A percentile compares a stretch with the other conserved stretches of the same genome.
Conservation (phyloP, 2,329 filamentous ascomycete genomes). For the Botryotinia globosa region DNA sequence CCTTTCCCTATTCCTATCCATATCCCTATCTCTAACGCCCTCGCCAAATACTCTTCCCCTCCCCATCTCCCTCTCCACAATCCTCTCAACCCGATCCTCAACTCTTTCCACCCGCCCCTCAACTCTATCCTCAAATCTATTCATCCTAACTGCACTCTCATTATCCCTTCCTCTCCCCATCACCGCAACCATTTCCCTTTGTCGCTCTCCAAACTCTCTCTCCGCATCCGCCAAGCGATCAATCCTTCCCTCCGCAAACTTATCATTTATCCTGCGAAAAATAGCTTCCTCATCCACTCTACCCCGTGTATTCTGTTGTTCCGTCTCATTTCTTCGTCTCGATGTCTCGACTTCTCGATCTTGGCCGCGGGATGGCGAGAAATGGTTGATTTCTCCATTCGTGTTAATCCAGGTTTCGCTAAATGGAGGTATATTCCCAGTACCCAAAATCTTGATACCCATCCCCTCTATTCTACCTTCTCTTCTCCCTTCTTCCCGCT, state of each 20-base stretch:
- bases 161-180: background rate
- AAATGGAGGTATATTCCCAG: background rate
- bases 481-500: constrained; percentile 4
- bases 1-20: background rate
- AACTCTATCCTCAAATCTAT: constrained; percentile 2
- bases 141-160: background rate
- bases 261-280: background rate
- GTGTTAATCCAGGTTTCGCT: background rate
- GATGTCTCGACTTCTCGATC: background rate
- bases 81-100: background rate
- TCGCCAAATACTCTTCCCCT: background rate
- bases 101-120: background rate
- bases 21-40: background rate
- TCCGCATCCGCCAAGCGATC: background rate
- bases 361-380: background rate
- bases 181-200: background rate
- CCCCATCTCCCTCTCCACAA: background rate
- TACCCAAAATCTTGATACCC: background rate
- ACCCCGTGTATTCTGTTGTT: background rate
- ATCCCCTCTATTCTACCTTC: background rate
- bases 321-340: background rate
- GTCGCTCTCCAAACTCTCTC: background rate
- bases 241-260: background rate
- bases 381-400: background rate
- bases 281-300: background rate